Evolutionary conservation across 2,329 filamentous ascomycete genomes (phyloP).

Genomic region (Macroventuria anomochaeta): DNA sequence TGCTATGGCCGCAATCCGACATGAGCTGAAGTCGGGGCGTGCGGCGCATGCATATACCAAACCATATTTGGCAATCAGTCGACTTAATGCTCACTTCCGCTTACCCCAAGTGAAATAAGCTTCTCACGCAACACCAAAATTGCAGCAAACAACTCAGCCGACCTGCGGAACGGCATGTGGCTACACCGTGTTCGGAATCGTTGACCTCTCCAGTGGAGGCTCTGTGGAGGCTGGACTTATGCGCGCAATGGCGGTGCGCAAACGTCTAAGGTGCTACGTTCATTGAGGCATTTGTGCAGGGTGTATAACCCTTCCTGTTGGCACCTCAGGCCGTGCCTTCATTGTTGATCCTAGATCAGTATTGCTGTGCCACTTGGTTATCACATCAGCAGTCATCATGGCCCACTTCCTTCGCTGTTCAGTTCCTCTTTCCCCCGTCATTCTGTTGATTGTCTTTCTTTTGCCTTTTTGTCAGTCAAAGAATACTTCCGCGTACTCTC

Average conservation of each 20-base stretch:
- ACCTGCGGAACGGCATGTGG: constrained; percentile 2
- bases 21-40: constrained; percentile 13
- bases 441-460: constrained; percentile 7
- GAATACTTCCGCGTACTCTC: constrained; percentile 10
- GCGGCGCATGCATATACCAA: constrained; percentile 26
- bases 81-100: constrained; percentile 10
- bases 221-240: constrained; percentile 16
- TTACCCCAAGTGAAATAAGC: constrained; percentile 24
- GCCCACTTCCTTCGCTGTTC: constrained; percentile 13
- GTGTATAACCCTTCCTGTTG: constrained; percentile 9
- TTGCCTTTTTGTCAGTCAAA: constrained; percentile 8
- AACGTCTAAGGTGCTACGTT: constrained; percentile 4
- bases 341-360: constrained; percentile 5
- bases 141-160: constrained; percentile 22
- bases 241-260: constrained; percentile 3
- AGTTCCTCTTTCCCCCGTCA: constrained; percentile 9
- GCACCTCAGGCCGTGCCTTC: constrained; percentile 4
- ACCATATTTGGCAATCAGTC: constrained; percentile 16
- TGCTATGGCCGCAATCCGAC: constrained; percentile 21
- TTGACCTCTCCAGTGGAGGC: constrained; percentile 9
- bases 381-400: constrained; percentile 17
- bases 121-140: constrained; percentile 27
- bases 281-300: constrained; percentile 10
- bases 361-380: constrained; percentile 14
- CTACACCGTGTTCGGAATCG: constrained; percentile 16